phyloP scores from a whole-genome alignment of 169 alveolate genomes.

The Eimeria acervulina region DNA sequence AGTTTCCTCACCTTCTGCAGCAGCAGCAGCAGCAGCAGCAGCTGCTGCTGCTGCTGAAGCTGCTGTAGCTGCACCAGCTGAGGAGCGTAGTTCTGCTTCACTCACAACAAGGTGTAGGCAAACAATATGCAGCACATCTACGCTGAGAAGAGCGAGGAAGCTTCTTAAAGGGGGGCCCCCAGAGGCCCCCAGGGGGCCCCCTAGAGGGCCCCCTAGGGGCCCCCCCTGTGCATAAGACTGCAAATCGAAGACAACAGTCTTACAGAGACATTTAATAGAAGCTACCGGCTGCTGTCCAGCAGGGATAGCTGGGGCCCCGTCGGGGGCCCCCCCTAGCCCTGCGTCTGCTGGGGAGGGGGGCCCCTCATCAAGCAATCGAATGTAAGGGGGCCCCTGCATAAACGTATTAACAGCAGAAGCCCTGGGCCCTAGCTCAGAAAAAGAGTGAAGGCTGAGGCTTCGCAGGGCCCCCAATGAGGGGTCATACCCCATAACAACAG shows the following conservation, averaged over 20 bases:
- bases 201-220: too few relatives aligned
- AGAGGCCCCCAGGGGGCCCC: too few relatives aligned
- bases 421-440: conserved; percentile 2
- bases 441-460: conserved; percentile 15
- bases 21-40: neutral
- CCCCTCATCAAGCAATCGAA: too few relatives aligned
- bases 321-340: neutral
- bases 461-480: conserved; percentile 1
- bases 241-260: conserved; percentile 4
- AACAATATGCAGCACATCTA: conserved; percentile 19
- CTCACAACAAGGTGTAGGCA: conserved; percentile 7
- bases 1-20: neutral
- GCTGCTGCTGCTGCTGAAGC: neutral
- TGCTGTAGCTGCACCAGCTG: conserved; percentile 1
- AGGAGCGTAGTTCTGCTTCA: too few relatives aligned
- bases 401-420: conserved; percentile 5
- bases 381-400: conserved; percentile 8
- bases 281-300: conserved; percentile 18
- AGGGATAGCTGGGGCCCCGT: conserved; percentile 12
- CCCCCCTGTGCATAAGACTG: neutral
- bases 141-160: conserved; percentile 17
- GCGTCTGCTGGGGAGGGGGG: too few relatives aligned
- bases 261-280: neutral
- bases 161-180: too few relatives aligned
- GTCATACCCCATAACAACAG: neutral